Percentiles rank a stretch among this genome's conserved stretches.
phyloP scores from a whole-genome alignment of 345 rosid genomes.

The Arabidopsis arenosa region DNA sequence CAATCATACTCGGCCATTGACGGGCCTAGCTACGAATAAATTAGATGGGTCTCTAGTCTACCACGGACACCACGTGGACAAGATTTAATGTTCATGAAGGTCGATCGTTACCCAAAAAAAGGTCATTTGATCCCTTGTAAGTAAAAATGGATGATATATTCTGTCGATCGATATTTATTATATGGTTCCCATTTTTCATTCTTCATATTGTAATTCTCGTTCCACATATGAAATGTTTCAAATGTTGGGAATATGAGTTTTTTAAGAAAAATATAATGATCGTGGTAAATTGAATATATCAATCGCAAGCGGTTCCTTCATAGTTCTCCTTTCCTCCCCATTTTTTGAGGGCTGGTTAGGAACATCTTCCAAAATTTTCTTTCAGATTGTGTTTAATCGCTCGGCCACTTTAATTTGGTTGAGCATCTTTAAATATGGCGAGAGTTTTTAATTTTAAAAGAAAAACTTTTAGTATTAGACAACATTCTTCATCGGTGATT shows the following conservation, averaged over 20 bases:
- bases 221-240: not conserved
- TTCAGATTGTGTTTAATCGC: not conserved
- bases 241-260: not conserved
- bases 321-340: not conserved
- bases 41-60: not conserved
- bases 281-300: too few relatives aligned
- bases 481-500: not conserved
- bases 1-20: constrained; percentile 30
- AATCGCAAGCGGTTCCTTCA: not conserved
- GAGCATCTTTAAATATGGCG: not conserved
- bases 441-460: not conserved
- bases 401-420: not conserved
- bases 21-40: constrained; percentile 20
- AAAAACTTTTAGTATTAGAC: too few relatives aligned
- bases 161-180: not conserved
- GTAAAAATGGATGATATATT: not conserved
- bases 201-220: not conserved
- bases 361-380: not conserved
- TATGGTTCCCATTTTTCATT: not conserved
- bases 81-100: not conserved
- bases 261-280: not conserved
- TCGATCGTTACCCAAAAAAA: not conserved
- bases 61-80: constrained; percentile 9
- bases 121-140: not conserved
- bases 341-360: not conserved